These are phyloP conservation scores for Puccinellia tenuiflora DNA, from an alignment of 176 grass and related monocot genomes.

Conservation along the genomic window DNA sequence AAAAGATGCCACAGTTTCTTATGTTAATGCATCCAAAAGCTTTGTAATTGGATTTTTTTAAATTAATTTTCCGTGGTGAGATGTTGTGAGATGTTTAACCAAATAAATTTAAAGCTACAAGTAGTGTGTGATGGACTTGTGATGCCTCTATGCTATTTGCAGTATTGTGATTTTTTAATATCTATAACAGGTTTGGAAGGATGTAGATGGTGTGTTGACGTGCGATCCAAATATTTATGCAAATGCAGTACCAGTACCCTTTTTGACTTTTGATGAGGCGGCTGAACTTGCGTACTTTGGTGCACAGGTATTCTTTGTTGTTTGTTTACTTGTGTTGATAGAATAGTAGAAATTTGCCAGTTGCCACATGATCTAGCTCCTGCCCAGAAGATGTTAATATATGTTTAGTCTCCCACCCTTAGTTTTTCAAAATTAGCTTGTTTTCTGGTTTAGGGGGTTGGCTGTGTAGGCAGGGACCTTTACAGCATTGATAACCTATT, in stretches of 20 bases:
- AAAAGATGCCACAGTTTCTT: background rate
- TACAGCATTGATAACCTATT: background rate
- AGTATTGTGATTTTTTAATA: background rate
- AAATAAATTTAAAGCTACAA: background rate
- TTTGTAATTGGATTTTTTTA: background rate
- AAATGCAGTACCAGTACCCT: constrained; percentile 81
- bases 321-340: background rate
- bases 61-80: background rate
- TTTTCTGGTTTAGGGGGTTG: background rate
- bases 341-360: background rate
- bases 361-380: too few relatives aligned
- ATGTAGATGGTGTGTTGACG: constrained; percentile 96
- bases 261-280: constrained; percentile 95
- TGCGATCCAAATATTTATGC: constrained; percentile 90
- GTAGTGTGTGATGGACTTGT: background rate
- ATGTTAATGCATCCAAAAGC: background rate
- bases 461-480: background rate
- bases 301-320: constrained; percentile 47
- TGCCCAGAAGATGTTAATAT: background rate
- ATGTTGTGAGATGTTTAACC: background rate
- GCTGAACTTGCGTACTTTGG: constrained; percentile 99
- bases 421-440: background rate
- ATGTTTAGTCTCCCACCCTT: background rate
- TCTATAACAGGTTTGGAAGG: constrained; percentile 68
- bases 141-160: constrained; percentile 1